Base-by-base conservation (phyloP, 2,329 filamentous ascomycete genomes). In the Aureobasidium sp. region DNA sequence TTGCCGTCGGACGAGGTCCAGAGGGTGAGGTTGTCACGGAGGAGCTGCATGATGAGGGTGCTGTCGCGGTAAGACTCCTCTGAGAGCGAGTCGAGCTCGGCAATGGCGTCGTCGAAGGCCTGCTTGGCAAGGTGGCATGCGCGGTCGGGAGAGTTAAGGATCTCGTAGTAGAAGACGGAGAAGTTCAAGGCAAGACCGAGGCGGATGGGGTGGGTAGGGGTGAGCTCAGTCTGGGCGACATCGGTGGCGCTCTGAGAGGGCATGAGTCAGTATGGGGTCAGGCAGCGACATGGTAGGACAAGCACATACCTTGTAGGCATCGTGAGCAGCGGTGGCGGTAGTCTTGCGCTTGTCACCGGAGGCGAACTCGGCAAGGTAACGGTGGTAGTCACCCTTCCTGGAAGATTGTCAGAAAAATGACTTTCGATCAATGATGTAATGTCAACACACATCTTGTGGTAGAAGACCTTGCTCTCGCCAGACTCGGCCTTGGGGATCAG, bases 111-210 rank as follows among this genome's bases (percentile, higher is more conserved):
- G 76, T 97, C 93, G 74, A 97, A 97, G 55, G 94, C 93, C 83
- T 97, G 93, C 87, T 97, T 97, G 79, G 93, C 93, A 69, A 97
- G 87, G 77, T 97, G 93, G 86, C 93, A 97, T 74, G 93, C 93
- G 75, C 90, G 91, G 79, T 97, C 92, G 73, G 92, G 93, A 39
- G 92, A 95, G 88, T 97, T 97, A 75, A 97, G 83, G 77, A 97
- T 97, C 85, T 97, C 94, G 80, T 97, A 96, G 86, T 96, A 96
- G 84, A 97, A 97, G 73, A 97, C 93, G 67, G 92, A 97, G 86
- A 97, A 97, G 88, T 97, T 97, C 71, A 97, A 87, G 69, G 93
- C 93, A 73, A 97, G 88, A 78, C 93, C 93, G 68, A 97, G 90
- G 73, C 93, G 92, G 82, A 97, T 97, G 72, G 93, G 93, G 84